Evolutionary conservation across 495 filamentous ascomycete genomes (phyloP).

Genomic region (Penicillium atrosanguineum): DNA sequence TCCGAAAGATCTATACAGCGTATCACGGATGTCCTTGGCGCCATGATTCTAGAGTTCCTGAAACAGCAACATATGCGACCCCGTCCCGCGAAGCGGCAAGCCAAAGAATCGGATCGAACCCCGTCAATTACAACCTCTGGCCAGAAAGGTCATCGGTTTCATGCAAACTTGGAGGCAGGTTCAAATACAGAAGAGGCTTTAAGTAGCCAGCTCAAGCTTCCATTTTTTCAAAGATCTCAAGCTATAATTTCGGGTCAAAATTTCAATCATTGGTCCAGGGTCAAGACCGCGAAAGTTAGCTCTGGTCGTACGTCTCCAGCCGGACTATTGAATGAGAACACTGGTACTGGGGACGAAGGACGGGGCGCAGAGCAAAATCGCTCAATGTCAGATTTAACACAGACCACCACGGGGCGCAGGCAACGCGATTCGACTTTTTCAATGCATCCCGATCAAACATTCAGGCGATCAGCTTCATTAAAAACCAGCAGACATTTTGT

Average conservation of each 20-base stretch:
- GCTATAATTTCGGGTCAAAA: constrained; percentile 12
- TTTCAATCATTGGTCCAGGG: constrained; percentile 64
- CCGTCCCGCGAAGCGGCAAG: constrained; percentile 22
- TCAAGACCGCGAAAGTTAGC: constrained; percentile 57
- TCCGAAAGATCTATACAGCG: constrained; percentile 46
- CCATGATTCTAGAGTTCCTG: constrained; percentile 65
- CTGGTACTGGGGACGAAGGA: background rate
- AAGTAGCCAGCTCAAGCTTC: constrained; percentile 29
- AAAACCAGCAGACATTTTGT: background rate
- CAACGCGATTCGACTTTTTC: background rate
- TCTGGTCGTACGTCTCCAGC: background rate
- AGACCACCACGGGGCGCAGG: no score
- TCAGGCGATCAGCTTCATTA: background rate
- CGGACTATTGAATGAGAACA: background rate
- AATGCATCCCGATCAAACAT: background rate
- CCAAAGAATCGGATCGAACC: background rate
- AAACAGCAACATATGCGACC: constrained; percentile 65
- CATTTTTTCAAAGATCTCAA: constrained; percentile 27
- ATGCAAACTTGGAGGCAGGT: background rate
- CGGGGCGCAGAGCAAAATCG: background rate
- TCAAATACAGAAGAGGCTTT: constrained; percentile 28
- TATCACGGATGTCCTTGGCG: constrained; percentile 59
- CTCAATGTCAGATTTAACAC: background rate
- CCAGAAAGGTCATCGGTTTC: background rate
- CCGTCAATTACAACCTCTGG: background rate